Evolutionary conservation across 306 rosid species (phyloP).

Genomic region (Lotus japonicus): DNA sequence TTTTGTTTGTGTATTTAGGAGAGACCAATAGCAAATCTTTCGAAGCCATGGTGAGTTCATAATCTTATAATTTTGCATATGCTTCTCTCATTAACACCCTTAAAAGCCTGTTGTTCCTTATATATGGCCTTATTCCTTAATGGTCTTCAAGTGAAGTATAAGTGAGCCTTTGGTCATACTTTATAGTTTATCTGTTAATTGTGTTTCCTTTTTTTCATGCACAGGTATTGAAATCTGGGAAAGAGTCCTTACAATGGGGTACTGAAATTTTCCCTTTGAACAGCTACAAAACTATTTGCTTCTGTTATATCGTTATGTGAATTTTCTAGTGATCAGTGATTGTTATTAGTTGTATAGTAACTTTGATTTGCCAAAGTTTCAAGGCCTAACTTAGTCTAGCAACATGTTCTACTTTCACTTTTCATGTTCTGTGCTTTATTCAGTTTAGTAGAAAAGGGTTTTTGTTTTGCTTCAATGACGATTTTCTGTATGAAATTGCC

Average conservation of each 20-base stretch:
- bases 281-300: not conserved
- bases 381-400: not conserved
- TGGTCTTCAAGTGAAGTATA: not conserved
- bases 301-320: not conserved
- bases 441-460: not conserved
- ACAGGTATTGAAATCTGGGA: slow-evolving; percentile 77
- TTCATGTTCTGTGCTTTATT: not conserved
- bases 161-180: not conserved
- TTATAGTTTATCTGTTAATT: not conserved
- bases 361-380: not conserved
- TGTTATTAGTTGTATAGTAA: not conserved
- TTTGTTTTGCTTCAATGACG: not conserved
- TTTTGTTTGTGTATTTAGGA: slow-evolving; percentile 43
- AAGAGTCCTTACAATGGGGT: slow-evolving; percentile 93
- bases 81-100: not conserved
- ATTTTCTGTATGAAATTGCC: not conserved
- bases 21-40: slow-evolving; percentile 66
- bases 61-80: not conserved
- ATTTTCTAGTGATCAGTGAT: not conserved
- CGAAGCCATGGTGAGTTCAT: slow-evolving; percentile 72
- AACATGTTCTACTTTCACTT: not conserved
- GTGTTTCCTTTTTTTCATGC: not conserved
- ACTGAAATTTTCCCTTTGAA: slow-evolving; percentile 3
- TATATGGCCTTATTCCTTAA: not conserved
- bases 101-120: not conserved